Evolutionary conservation across 345 rosid species (phyloP), one percentile per base, ranked within the genome.

Genomic region (Eutrema heterophyllum): DNA sequence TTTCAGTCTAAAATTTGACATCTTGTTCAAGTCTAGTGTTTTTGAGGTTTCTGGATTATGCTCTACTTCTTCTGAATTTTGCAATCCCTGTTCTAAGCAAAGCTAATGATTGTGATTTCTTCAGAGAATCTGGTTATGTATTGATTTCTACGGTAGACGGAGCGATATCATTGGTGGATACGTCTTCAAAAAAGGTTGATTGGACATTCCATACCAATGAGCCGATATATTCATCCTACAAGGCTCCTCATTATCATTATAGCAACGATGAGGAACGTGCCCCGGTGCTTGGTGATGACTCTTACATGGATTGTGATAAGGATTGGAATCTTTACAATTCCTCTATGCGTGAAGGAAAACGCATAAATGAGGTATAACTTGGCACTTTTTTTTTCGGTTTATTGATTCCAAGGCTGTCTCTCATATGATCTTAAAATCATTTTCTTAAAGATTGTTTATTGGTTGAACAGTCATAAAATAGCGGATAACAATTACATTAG

Each of bases 201-300:
- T 86, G 96, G 90, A 87, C 89, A 0, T 81, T 86, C 27, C 61
- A 85, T 6, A 68, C 89, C 26, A 83, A 85, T 1, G 66, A 72
- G 39, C 88, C 92, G 0, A 87, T 86, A 43, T 86, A 85, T 67
- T 83, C 91, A 4, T 87, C 91, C 8, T 87, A 89, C 81, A 86
- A 87, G 73, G 85, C 84, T 61, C 51, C 79, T 56, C 79, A 79
- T 60, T 74, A 79, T 21, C 69, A 69, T 43, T 84, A 74, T 1
- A 78, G 26, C 45, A 63, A 67, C 1, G 75, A n/a, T 67, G 79
- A 38, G 60, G 76, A 74, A 55, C 75, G 81, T 61, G 80, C 76
- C 11, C 71, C 81, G 18, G 77, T 63, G n/a, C 81, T 77, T 59
- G 70, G 12, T 64, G 79, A 79, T 8, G 89, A 86, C 75, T 82